A percentile compares a stretch with the other conserved stretches of the same genome.
phyloP scores from a whole-genome alignment of 2,329 filamentous ascomycete genomes.

The Cladobotryum protrusum region DNA sequence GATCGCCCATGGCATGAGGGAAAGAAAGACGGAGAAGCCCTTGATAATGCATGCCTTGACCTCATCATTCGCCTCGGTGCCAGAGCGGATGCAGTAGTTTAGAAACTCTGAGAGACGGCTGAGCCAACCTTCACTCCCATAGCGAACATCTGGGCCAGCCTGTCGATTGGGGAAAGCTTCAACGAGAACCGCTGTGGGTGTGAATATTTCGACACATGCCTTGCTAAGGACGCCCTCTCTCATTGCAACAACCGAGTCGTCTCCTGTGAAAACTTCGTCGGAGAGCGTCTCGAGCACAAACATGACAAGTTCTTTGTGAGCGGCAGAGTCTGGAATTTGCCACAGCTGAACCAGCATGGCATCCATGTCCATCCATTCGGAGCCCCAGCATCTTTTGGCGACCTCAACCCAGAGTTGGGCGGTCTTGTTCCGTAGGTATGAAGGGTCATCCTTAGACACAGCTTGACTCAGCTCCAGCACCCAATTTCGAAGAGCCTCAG shows the following conservation, averaged over 20 bases:
- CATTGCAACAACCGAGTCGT: conserved; percentile 78
- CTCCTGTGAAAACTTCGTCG: conserved; percentile 87
- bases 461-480: conserved; percentile 71
- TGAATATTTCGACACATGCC: conserved; percentile 90
- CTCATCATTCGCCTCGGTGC: conserved; percentile 58
- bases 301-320: conserved; percentile 78
- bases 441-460: conserved; percentile 64
- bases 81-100: conserved; percentile 61
- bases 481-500: conserved; percentile 63
- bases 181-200: conserved; percentile 65
- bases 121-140: conserved; percentile 82
- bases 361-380: conserved; percentile 95
- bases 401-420: conserved; percentile 92
- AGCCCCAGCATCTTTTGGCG: conserved; percentile 87
- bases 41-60: conserved; percentile 68
- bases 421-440: conserved; percentile 87
- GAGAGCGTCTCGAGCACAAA: conserved; percentile 85
- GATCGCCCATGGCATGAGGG: conserved; percentile 80
- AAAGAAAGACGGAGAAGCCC: conserved; percentile 68
- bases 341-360: conserved; percentile 73
- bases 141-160: conserved; percentile 61
- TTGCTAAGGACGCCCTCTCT: conserved; percentile 80
- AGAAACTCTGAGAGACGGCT: conserved; percentile 69
- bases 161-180: conserved; percentile 73
- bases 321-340: conserved; percentile 58